phyloP scores from a whole-genome alignment of 2,329 filamentous ascomycete genomes.

The Paramyrothecium roridum region DNA sequence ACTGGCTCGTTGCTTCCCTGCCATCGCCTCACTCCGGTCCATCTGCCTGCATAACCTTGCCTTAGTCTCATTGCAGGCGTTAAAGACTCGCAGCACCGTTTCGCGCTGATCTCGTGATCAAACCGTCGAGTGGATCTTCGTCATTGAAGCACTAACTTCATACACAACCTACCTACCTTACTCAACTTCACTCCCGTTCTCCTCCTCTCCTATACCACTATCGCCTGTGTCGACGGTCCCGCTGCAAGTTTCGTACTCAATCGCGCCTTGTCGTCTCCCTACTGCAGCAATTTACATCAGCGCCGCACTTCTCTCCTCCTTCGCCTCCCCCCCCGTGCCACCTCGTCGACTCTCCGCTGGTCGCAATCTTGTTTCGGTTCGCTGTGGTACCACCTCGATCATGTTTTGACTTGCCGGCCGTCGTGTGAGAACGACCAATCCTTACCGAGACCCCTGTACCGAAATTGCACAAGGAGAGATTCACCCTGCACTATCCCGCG shows the following conservation, averaged over 20 bases:
- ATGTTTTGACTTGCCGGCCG: not conserved
- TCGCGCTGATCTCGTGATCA: not conserved
- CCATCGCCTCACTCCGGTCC: not conserved
- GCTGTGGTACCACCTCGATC: not conserved
- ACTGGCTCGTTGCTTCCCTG: not conserved
- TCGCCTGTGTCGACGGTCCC: slow-evolving; percentile 5
- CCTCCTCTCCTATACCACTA: not conserved
- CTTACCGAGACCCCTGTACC: not conserved
- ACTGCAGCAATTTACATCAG: too few species aligned
- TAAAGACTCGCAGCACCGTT: not conserved
- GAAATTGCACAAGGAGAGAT: slow-evolving; percentile 1
- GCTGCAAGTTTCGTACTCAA: slow-evolving; percentile 6
- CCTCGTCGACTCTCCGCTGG: too few species aligned
- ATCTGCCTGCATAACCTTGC: not conserved
- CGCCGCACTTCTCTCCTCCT: too few species aligned
- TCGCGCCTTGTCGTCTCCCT: too few species aligned
- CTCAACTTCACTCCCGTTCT: slow-evolving; percentile 6
- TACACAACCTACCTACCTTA: slow-evolving; percentile 4
- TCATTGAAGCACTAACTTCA: not conserved
- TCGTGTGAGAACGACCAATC: not conserved
- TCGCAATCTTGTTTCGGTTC: not conserved
- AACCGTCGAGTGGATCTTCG: slow-evolving; percentile 7
- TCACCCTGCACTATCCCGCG: slow-evolving; percentile 1
- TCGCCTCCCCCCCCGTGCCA: too few species aligned
- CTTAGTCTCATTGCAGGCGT: not conserved